These are phyloP conservation scores for Ustilago hordei DNA, from an alignment of 1,284 basidiomycete genomes.

Conservation along the genomic window DNA sequence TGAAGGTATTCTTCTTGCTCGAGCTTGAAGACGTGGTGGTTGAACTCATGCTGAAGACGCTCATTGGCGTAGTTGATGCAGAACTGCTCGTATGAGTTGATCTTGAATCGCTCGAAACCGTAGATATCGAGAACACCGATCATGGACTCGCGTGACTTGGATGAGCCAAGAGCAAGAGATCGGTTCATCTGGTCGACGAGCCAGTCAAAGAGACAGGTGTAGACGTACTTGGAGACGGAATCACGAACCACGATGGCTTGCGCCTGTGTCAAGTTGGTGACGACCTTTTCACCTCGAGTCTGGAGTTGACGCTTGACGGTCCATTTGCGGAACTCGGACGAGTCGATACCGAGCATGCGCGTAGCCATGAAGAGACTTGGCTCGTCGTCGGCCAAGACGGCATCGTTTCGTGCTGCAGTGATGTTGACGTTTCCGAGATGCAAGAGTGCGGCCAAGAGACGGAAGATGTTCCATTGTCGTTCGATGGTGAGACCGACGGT, in stretches of 20 bases:
- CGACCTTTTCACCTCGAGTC: conserved; percentile 94
- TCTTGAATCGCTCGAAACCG: conserved; percentile 70
- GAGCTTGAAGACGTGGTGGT: conserved; percentile 74
- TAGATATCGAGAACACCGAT: conserved; percentile 93
- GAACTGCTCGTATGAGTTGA: conserved; percentile 98
- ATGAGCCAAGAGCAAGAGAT: conserved; percentile 88
- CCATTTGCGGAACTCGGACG: conserved; percentile 98
- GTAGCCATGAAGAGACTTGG: conserved; percentile 83
- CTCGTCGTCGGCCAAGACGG: conserved; percentile 86
- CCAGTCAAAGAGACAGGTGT: conserved; percentile 99
- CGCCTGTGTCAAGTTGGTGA: conserved; percentile 83
- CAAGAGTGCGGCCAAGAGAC: conserved; percentile 88
- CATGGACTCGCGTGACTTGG: conserved; percentile 90
- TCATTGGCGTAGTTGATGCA: conserved; percentile 99
- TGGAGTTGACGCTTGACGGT: conserved; percentile 96
- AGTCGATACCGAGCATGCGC: conserved; percentile 87
- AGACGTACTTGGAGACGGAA: conserved; percentile 97
- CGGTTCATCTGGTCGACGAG: conserved; percentile 96
- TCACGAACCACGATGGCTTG: conserved; percentile 97
- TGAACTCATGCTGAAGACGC: conserved; percentile 89
- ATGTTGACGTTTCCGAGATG: conserved; percentile 98
- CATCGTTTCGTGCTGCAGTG: conserved; percentile 83
- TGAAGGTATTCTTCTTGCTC: conserved; percentile 99
- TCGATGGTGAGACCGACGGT: conserved; percentile 97
- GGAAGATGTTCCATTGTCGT: conserved; percentile 98